Conservation (phyloP, 345 rosid genomes). For the Reutealis trisperma region DNA sequence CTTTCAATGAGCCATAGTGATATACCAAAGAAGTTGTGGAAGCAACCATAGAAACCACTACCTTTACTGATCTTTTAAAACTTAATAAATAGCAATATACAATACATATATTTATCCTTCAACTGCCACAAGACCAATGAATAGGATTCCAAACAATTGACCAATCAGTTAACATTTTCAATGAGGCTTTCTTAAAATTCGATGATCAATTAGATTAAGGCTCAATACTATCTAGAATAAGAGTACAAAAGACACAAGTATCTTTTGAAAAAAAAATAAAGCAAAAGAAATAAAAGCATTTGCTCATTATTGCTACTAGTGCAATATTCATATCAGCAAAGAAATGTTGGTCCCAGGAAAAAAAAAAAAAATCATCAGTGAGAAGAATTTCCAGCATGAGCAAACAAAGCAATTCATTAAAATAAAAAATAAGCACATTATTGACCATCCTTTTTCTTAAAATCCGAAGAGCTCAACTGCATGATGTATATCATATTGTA, state of each 20-base stretch:
- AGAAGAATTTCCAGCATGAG: neutral
- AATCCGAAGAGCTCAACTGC: neutral
- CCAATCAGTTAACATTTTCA: neutral
- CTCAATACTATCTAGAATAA: neutral
- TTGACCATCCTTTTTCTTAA: neutral
- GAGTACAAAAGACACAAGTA: neutral
- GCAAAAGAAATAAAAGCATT: neutral
- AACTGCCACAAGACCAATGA: neutral
- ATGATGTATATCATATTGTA: neutral
- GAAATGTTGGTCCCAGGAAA: neutral
- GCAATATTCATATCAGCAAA: neutral
- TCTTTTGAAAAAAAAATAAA: neutral
- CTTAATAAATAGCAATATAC: neutral
- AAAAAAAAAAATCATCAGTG: neutral
- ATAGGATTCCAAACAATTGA: neutral
- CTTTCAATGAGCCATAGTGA: too few species aligned
- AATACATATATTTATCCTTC: neutral
- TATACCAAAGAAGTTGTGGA: too few species aligned
- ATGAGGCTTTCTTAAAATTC: neutral
- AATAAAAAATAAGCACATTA: neutral
- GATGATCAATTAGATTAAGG: neutral
- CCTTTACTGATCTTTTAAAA: neutral
- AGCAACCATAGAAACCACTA: neutral
- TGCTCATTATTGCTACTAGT: neutral
- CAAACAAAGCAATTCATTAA: neutral